Evolutionary conservation across 208 protist genomes (phyloP).

Genomic region (Borovskyia barvae): DNA sequence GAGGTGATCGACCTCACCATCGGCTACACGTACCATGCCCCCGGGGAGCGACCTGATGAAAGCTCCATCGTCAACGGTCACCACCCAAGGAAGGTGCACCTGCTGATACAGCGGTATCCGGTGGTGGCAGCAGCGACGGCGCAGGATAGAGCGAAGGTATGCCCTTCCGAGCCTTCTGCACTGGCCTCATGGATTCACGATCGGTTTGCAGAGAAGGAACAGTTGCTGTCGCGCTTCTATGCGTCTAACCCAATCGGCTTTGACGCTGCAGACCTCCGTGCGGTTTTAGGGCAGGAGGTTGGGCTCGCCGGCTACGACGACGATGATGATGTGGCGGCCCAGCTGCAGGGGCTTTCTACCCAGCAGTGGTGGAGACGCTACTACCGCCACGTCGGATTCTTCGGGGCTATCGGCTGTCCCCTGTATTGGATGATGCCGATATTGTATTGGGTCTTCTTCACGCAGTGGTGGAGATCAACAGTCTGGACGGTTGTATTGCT

Average conservation of each 20-base stretch:
- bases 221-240: conserved; percentile 74
- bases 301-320: conserved; percentile 56
- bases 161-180: conserved; percentile 41
- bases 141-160: conserved; percentile 10
- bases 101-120: conserved; percentile 57
- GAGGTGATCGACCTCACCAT: conserved; percentile 86
- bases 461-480: conserved; percentile 9
- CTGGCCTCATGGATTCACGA: conserved; percentile 61
- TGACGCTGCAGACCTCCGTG: conserved; percentile 47
- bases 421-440: conserved; percentile 17
- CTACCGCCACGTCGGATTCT: conserved; percentile 20
- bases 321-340: conserved; percentile 34
- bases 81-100: conserved; percentile 69
- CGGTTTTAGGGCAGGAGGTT: conserved; percentile 48
- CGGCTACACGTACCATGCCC: conserved; percentile 72
- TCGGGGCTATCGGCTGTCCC: conserved; percentile 9
- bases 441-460: conserved; percentile 20
- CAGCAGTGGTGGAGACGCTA: conserved; percentile 16
- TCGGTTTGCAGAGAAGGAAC: conserved; percentile 82
- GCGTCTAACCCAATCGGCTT: conserved; percentile 62
- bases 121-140: conserved; percentile 14
- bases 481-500: conserved; percentile 13
- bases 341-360: conserved; percentile 16
- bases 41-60: conserved; percentile 63
- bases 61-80: conserved; percentile 63